Evolutionary conservation across 1,284 basidiomycete genomes (phyloP).

Genomic region (Pseudozyma sp.): DNA sequence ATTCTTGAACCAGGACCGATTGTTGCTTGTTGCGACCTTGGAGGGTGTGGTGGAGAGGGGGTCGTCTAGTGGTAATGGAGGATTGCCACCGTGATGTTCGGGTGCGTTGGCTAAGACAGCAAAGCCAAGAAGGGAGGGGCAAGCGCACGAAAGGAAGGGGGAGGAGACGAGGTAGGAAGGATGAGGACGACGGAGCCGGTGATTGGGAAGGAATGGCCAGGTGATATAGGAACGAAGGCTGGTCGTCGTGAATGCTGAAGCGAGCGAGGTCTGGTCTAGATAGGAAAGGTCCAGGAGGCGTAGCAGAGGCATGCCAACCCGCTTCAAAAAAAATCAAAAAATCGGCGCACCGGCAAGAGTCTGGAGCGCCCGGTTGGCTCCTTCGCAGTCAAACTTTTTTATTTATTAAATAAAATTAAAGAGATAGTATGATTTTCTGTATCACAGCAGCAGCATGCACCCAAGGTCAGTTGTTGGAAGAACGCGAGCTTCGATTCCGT

Average conservation of each 20-base stretch:
- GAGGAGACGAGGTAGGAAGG: neutral
- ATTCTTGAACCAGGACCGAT: neutral
- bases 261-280: neutral
- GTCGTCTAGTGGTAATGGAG: neutral
- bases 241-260: neutral
- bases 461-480: too few relatives aligned
- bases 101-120: neutral
- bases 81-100: conserved; percentile 3
- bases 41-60: neutral
- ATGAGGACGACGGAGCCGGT: too few relatives aligned
- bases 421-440: too few relatives aligned
- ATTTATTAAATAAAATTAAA: too few relatives aligned
- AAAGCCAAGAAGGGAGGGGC: neutral
- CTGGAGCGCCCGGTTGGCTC: too few relatives aligned
- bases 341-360: too few relatives aligned
- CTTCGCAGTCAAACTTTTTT: too few relatives aligned
- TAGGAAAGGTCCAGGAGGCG: neutral
- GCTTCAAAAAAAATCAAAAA: too few relatives aligned
- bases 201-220: neutral
- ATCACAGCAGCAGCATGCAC: too few relatives aligned
- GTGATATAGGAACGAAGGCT: conserved; percentile 32
- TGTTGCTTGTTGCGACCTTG: too few relatives aligned
- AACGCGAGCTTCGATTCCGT: too few relatives aligned
- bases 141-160: conserved; percentile 1
- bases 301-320: too few relatives aligned